Conservation (phyloP, 805 yeast species). For the Yarrowia bubula region DNA sequence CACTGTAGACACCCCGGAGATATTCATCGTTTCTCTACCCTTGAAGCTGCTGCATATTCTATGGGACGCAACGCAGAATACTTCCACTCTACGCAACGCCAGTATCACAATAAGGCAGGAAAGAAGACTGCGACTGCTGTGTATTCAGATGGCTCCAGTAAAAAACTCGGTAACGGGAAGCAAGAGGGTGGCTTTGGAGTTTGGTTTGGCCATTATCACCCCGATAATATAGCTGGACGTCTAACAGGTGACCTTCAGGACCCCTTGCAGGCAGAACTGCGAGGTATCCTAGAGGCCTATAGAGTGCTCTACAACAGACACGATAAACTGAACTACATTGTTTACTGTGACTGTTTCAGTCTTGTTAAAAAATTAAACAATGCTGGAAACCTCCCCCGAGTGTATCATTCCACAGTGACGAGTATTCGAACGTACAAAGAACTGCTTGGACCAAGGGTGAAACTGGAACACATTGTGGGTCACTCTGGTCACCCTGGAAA, state of each 20-base stretch:
- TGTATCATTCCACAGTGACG: background rate
- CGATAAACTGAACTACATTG: background rate
- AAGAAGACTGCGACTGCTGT: background rate
- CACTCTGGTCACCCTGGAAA: constrained; percentile 2
- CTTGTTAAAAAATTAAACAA: background rate
- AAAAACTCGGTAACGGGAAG: background rate
- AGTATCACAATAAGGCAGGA: background rate
- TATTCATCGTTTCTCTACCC: background rate
- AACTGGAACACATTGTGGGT: background rate
- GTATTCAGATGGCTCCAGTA: constrained; percentile 1
- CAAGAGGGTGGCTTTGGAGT: background rate
- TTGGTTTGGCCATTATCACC: constrained; percentile 9
- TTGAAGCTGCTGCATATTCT: background rate
- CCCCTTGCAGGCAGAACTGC: background rate
- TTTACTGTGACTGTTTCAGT: background rate
- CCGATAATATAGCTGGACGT: background rate
- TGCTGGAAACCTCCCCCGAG: background rate
- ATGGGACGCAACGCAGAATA: background rate
- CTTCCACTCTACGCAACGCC: background rate
- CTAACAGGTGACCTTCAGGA: background rate
- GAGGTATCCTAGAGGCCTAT: background rate
- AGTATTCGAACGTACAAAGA: background rate
- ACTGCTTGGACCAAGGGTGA: background rate
- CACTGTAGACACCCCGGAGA: background rate
- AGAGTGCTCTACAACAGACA: background rate